These are phyloP conservation scores for Xenosphaeropsis pyriputrescens DNA, from an alignment of 2,329 filamentous ascomycete genomes.

Conservation along the genomic window DNA sequence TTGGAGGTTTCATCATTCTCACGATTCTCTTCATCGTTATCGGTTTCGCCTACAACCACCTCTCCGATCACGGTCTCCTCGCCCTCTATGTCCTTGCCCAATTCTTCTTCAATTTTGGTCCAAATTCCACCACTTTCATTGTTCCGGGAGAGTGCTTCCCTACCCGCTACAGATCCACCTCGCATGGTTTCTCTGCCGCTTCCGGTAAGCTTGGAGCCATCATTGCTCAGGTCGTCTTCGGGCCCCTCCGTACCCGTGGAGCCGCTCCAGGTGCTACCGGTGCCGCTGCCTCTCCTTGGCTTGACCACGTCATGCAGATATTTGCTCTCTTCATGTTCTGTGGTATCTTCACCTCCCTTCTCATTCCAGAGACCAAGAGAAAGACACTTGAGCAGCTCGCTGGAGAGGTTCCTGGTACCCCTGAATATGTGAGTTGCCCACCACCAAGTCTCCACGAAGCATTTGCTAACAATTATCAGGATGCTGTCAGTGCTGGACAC, in stretches of 20 bases:
- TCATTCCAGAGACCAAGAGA: conserved; percentile 63
- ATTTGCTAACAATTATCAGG: too few species aligned
- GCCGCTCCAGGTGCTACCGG: conserved; percentile 8
- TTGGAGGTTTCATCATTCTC: conserved; percentile 42
- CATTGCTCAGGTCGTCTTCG: conserved; percentile 29
- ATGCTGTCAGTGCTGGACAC: neutral
- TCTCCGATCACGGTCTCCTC: conserved; percentile 33
- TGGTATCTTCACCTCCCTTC: conserved; percentile 47
- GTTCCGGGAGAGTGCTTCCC: conserved; percentile 19
- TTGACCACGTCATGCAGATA: conserved; percentile 59
- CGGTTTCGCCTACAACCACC: conserved; percentile 37
- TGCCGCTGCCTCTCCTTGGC: conserved; percentile 28
- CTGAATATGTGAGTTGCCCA: neutral
- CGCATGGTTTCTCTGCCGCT: conserved; percentile 17
- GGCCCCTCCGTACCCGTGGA: conserved; percentile 30
- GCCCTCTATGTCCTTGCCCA: conserved; percentile 46
- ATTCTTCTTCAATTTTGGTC: conserved; percentile 47
- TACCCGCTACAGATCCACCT: conserved; percentile 15
- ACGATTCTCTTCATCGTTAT: conserved; percentile 45
- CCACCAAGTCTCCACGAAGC: too few species aligned
- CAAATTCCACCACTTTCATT: conserved; percentile 19
- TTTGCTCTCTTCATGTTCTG: conserved; percentile 67
- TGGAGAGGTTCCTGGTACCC: conserved; percentile 28
- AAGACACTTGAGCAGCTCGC: conserved; percentile 57
- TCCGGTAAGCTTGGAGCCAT: conserved; percentile 17